Base-by-base conservation (phyloP, 2,329 filamentous ascomycete genomes). In the Biscogniauxia marginata region DNA sequence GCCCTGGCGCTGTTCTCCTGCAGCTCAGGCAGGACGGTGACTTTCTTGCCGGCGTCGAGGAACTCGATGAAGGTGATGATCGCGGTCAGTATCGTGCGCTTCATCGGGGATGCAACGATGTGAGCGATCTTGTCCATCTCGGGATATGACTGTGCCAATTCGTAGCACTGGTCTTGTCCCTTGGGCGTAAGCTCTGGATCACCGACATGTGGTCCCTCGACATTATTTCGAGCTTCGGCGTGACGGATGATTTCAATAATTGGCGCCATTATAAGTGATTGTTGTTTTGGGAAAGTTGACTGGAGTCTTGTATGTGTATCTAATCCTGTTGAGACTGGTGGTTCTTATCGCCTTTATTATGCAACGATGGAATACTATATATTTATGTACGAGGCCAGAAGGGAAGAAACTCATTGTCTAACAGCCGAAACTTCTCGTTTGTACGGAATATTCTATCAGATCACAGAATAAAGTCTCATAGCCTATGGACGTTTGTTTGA, bases 151-250 rank as follows among this genome's bases (percentile, higher is more conserved):
- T 75, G 66, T 61, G 79, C 72, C 39, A 96, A 83, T 7, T 72
- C 69, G 21, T 70, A 74, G 75, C 91, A 95, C 80, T 96, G 91
- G 57, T 83, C 67, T 66, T 86, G 78, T 63, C 92, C 92, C 18
- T 85, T 77, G 0, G 82, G 77, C 1, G 91, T 96, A 49, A 96
- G 83, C 56, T 82, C 74, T 1, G 91, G 91, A 69, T 96, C 91
- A 20, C 71, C 85, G 47, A 95, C 77, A 53, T 73, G 65, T 67
- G 89, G 85, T 74, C 90, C 88, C 53, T 79, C 77, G 67, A 91
- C 80, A 72, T 96, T 96, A 80, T 96, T 91, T 68, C 83, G 83
- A 74, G 89, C 91, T 74, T 90, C 77, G 7, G 86, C 88, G 72
- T 90, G 87, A 73, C 88, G 86, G 66, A 90, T 80, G 63, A 87